Evolutionary conservation across 306 rosid species (phyloP).

Genomic region (Fragaria nilgerrensis): DNA sequence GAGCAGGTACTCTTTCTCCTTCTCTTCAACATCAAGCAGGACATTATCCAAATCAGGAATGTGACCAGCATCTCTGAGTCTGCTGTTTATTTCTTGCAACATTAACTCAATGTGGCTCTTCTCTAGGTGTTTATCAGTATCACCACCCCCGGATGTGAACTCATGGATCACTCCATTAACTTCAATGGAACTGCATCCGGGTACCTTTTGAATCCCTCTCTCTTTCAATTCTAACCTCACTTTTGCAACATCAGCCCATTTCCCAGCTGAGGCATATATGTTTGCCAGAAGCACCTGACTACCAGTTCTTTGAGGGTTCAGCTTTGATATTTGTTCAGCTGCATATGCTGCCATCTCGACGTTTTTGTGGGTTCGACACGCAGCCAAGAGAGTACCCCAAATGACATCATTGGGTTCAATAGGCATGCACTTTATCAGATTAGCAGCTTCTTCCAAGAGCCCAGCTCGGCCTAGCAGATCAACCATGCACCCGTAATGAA

Average conservation of each 20-base stretch:
- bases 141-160: constrained; percentile 44
- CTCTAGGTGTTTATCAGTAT: constrained; percentile 47
- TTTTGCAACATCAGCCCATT: constrained; percentile 77
- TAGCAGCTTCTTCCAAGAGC: no score
- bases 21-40: constrained; percentile 17
- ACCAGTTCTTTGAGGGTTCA: constrained; percentile 37
- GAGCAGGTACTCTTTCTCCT: constrained; percentile 49
- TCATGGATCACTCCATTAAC: constrained; percentile 56
- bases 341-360: background rate
- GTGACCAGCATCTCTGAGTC: constrained; percentile 49
- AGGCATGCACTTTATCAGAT: no score
- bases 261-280: constrained; percentile 73
- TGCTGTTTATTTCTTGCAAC: constrained; percentile 54
- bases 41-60: no score
- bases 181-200: constrained; percentile 22
- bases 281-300: constrained; percentile 48
- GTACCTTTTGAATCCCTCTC: constrained; percentile 58
- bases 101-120: constrained; percentile 30
- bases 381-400: no score
- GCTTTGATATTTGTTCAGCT: constrained; percentile 2
- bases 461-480: no score
- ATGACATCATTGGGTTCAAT: no score
- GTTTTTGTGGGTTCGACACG: no score
- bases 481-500: no score
- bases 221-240: constrained; percentile 73